These are phyloP conservation scores for Aspergillus melleus DNA, from an alignment of 2,329 filamentous ascomycete genomes.

Conservation along the genomic window DNA sequence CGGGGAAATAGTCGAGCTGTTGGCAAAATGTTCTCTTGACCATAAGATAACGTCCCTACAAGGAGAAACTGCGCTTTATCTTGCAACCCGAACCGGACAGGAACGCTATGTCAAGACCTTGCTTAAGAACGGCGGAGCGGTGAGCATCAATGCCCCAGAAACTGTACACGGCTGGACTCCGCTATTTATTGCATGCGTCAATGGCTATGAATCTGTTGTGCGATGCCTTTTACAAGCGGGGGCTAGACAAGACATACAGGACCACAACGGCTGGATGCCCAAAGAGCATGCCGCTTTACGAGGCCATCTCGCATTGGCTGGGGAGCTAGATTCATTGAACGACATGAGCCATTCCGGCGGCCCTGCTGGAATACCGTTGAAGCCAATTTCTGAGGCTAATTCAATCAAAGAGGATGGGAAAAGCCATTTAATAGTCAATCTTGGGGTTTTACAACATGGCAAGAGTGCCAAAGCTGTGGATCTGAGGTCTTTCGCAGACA, in stretches of 20 bases:
- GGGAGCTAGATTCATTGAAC: constrained; percentile 11
- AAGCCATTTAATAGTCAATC: constrained; percentile 9
- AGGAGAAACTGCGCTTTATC: constrained; percentile 2
- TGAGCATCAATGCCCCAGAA: constrained; percentile 21
- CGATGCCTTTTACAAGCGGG: constrained; percentile 29
- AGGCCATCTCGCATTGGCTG: constrained; percentile 32
- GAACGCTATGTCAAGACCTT: constrained; percentile 6
- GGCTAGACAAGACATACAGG: constrained; percentile 20
- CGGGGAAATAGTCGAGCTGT: constrained; percentile 7
- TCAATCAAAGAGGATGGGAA: not conserved
- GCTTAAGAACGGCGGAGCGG: not conserved
- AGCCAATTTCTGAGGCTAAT: not conserved
- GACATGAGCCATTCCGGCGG: not conserved
- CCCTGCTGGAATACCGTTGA: not conserved
- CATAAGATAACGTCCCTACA: not conserved
- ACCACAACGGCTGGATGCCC: constrained; percentile 35
- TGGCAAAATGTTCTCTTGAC: not conserved
- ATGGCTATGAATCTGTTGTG: constrained; percentile 26
- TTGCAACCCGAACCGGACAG: constrained; percentile 3
- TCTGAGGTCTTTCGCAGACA: not conserved
- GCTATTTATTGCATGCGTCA: constrained; percentile 30
- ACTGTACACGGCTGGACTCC: constrained; percentile 33
- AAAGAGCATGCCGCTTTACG: constrained; percentile 37
- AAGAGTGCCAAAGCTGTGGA: constrained; percentile 5
- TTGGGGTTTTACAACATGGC: constrained; percentile 9